These are phyloP conservation scores for Microcera coccophila DNA, from an alignment of 2,329 filamentous ascomycete species.

Conservation along the genomic window DNA sequence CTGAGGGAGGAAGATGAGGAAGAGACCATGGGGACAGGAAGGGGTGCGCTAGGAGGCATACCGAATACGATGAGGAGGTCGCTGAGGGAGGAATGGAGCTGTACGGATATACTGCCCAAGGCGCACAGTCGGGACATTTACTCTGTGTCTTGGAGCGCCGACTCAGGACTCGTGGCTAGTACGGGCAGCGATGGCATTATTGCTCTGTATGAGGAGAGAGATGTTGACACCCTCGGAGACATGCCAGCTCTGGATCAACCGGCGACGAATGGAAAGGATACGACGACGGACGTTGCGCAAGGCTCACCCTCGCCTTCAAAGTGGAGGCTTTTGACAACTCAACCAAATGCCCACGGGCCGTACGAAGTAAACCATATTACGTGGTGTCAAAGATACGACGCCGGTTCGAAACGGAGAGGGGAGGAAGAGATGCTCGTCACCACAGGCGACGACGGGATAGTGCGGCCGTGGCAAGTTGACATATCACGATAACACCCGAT, in stretches of 20 bases:
- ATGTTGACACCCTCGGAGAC: slow-evolving; percentile 22
- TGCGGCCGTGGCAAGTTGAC: slow-evolving; percentile 74
- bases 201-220: slow-evolving; percentile 68
- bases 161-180: slow-evolving; percentile 75
- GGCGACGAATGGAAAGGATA: slow-evolving; percentile 19
- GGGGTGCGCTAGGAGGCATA: slow-evolving; percentile 54
- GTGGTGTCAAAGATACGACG: slow-evolving; percentile 79
- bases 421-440: slow-evolving; percentile 82
- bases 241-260: too few relatives aligned
- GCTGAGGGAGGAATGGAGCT: slow-evolving; percentile 78
- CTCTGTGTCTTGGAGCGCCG: slow-evolving; percentile 75
- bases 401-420: slow-evolving; percentile 49
- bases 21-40: slow-evolving; percentile 31
- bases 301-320: slow-evolving; percentile 37
- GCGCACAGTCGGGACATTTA: slow-evolving; percentile 80
- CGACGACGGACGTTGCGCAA: slow-evolving; percentile 8
- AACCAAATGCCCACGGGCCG: slow-evolving; percentile 76
- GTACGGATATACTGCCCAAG: slow-evolving; percentile 70
- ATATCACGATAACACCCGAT: slow-evolving; percentile 12
- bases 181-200: slow-evolving; percentile 83
- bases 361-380: slow-evolving; percentile 91
- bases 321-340: slow-evolving; percentile 69
- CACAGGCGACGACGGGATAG: slow-evolving; percentile 86
- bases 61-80: slow-evolving; percentile 85
- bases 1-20: slow-evolving; percentile 52